Conservation (phyloP, 1,284 basidiomycete genomes). For the Naganishia sp. region DNA sequence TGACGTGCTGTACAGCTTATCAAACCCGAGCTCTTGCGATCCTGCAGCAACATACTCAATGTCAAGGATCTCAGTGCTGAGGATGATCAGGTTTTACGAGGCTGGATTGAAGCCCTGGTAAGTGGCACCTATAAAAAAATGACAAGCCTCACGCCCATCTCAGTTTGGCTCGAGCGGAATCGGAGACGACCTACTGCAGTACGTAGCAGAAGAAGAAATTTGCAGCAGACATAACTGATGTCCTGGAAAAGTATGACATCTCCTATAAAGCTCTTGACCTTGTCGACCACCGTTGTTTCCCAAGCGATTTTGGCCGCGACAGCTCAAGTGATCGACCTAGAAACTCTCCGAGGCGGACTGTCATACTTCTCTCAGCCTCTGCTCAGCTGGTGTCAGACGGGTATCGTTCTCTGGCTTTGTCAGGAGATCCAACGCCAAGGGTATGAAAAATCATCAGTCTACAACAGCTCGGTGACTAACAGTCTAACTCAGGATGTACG, state of each 20-base stretch:
- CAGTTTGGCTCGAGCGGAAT: conserved; percentile 54
- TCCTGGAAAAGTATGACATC: conserved; percentile 47
- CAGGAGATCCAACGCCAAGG: conserved; percentile 49
- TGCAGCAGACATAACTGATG: conserved; percentile 1
- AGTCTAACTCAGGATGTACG: conserved; percentile 38
- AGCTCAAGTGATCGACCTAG: conserved; percentile 56
- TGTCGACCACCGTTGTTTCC: conserved; percentile 57
- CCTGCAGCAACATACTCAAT: conserved; percentile 43
- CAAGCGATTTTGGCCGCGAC: conserved; percentile 56
- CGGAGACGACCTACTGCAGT: conserved; percentile 52
- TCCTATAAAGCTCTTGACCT: conserved; percentile 52
- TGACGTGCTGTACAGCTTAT: conserved; percentile 35
- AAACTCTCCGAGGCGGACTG: conserved; percentile 57
- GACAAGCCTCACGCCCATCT: conserved; percentile 2
- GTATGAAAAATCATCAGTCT: conserved; percentile 34
- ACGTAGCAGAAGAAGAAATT: conserved; percentile 11
- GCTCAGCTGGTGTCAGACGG: conserved; percentile 58
- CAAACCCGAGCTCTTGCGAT: conserved; percentile 39
- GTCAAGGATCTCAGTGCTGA: conserved; percentile 45
- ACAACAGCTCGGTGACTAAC: not conserved
- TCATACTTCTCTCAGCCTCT: conserved; percentile 59
- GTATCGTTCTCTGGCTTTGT: conserved; percentile 54
- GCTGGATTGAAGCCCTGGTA: conserved; percentile 53
- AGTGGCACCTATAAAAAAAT: conserved; percentile 27
- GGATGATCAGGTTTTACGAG: conserved; percentile 46